Percentiles rank a stretch among this genome's conserved stretches.
phyloP scores from a whole-genome alignment of 2,329 filamentous ascomycete species.

The Nemania serpens region DNA sequence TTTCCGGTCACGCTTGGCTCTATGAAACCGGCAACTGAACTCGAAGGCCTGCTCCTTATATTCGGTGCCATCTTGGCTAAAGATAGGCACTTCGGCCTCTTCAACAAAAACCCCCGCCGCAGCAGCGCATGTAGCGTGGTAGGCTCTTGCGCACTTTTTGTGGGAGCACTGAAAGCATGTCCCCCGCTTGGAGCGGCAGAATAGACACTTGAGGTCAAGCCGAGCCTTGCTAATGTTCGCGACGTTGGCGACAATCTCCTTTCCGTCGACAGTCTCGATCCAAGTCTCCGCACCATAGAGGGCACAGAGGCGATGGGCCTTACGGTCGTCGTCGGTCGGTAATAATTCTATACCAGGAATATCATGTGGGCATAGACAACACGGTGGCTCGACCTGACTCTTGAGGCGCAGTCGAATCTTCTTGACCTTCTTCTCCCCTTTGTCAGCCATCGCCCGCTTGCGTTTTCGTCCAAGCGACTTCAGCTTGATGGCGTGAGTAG shows the following conservation, averaged over 20 bases:
- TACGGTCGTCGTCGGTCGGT: conserved; percentile 82
- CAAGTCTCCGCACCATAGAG: conserved; percentile 91
- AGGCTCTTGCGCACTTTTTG: conserved; percentile 90
- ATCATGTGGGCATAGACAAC: conserved; percentile 90
- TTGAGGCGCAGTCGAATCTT: conserved; percentile 78
- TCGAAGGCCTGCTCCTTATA: conserved; percentile 92
- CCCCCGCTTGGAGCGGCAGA: conserved; percentile 92
- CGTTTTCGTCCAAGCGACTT: conserved; percentile 68
- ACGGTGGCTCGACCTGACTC: conserved; percentile 74
- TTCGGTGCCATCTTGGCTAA: conserved; percentile 87
- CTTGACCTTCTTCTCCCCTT: conserved; percentile 67
- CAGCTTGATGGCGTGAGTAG: conserved; percentile 71
- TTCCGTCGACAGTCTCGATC: conserved; percentile 72
- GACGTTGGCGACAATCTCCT: conserved; percentile 77
- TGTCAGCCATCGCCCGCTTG: conserved; percentile 57
- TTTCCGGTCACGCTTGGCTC: conserved; percentile 82
- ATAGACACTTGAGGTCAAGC: conserved; percentile 90
- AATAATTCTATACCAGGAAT: conserved; percentile 81
- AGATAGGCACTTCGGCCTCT: conserved; percentile 81
- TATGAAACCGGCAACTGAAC: conserved; percentile 92
- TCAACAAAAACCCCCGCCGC: conserved; percentile 92
- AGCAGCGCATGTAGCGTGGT: conserved; percentile 93
- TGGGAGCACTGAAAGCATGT: conserved; percentile 96
- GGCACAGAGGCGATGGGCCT: conserved; percentile 87
- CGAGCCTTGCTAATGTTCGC: conserved; percentile 84